Percentiles rank a stretch among this genome's conserved stretches.
phyloP scores from a whole-genome alignment of 2,329 filamentous ascomycete genomes.

The Diatrype stigma region DNA sequence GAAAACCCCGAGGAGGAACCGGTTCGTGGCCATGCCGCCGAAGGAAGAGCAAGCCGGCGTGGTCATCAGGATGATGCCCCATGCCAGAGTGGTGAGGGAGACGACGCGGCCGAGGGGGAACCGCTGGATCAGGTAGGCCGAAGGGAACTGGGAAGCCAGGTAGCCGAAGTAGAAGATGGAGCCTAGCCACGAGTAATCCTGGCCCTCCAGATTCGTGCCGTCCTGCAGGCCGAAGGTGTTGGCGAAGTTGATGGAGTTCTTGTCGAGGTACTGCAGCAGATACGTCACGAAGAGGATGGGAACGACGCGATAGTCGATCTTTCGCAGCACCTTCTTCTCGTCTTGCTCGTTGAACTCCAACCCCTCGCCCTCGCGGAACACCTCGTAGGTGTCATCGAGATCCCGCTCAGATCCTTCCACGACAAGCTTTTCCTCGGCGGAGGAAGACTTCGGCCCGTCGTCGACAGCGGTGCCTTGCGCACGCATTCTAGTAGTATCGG shows the following conservation, averaged over 20 bases:
- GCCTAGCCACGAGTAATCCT: constrained; percentile 50
- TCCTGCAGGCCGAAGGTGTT: constrained; percentile 44
- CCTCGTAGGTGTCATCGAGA: constrained; percentile 29
- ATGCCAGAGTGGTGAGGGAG: constrained; percentile 38
- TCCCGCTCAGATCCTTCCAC: constrained; percentile 14
- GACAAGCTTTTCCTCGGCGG: constrained; percentile 10
- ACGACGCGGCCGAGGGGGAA: constrained; percentile 47
- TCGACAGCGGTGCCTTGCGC: constrained; percentile 7
- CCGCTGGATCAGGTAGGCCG: constrained; percentile 41
- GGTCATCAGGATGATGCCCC: constrained; percentile 44
- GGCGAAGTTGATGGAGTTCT: constrained; percentile 47
- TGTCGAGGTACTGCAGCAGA: constrained; percentile 31
- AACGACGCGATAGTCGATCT: constrained; percentile 28
- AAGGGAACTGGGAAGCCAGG: constrained; percentile 41
- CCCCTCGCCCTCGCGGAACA: constrained; percentile 22
- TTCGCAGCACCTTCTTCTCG: constrained; percentile 24
- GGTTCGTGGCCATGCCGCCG: constrained; percentile 48
- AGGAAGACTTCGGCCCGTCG: constrained; percentile 4
- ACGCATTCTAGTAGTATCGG: constrained; percentile 4
- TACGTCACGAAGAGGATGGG: constrained; percentile 28
- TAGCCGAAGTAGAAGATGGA: constrained; percentile 51
- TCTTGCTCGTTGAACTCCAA: constrained; percentile 22
- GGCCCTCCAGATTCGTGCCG: constrained; percentile 41
- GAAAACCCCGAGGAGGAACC: constrained; percentile 52
- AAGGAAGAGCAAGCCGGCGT: constrained; percentile 51